A percentile compares a stretch with the other conserved stretches of the same genome.
Evolutionary conservation across 1,284 basidiomycete species (phyloP).

Genomic region (Fistulina hepatica): DNA sequence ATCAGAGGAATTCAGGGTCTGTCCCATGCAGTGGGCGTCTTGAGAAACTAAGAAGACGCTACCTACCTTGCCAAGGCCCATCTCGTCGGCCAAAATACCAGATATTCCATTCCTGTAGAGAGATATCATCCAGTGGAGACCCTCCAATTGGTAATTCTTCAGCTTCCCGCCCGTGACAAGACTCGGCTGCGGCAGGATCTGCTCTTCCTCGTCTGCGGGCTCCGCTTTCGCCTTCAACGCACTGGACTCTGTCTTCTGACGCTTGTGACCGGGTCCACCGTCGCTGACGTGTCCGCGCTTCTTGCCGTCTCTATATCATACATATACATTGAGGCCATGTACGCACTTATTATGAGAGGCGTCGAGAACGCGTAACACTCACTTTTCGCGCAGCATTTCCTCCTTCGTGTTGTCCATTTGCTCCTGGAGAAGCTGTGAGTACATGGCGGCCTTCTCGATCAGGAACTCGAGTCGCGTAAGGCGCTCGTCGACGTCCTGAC

Average conservation of each 20-base stretch:
- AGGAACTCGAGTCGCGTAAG: conserved; percentile 11
- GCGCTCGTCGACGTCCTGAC: conserved; percentile 1
- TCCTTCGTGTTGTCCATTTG: too few species aligned
- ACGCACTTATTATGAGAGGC: too few species aligned
- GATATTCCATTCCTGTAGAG: conserved; percentile 92
- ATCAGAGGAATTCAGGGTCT: too few species aligned
- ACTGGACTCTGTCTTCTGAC: background rate
- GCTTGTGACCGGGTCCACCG: background rate
- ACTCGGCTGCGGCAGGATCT: conserved; percentile 43
- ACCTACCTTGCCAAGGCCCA: conserved; percentile 6
- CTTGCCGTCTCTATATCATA: background rate
- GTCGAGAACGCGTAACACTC: too few species aligned
- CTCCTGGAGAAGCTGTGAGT: background rate
- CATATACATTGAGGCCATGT: background rate
- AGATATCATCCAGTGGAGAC: conserved; percentile 93
- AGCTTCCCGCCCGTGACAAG: conserved; percentile 78
- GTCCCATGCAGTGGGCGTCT: background rate
- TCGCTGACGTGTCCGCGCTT: background rate
- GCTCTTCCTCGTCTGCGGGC: background rate
- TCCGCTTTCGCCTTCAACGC: background rate
- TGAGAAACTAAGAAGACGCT: background rate
- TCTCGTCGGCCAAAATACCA: conserved; percentile 53
- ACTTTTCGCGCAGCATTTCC: too few species aligned
- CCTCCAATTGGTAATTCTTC: conserved; percentile 89
- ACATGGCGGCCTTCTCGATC: conserved; percentile 10